phyloP scores from a whole-genome alignment of 2,329 filamentous ascomycete genomes.

The Fusarium subglutinans region DNA sequence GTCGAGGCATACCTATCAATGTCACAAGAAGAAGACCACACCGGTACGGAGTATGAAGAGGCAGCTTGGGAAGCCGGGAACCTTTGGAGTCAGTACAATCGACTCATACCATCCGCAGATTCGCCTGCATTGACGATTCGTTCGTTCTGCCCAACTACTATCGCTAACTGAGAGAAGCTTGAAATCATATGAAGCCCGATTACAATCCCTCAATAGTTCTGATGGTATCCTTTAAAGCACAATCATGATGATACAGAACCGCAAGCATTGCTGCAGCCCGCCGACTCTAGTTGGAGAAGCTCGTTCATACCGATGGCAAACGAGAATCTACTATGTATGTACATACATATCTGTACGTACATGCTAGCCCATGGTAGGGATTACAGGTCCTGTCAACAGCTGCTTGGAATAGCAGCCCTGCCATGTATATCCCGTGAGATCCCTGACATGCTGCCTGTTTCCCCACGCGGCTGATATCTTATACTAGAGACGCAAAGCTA shows the following conservation, averaged over 20 bases:
- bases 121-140: background rate
- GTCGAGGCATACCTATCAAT: background rate
- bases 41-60: slow-evolving; percentile 5
- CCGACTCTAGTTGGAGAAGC: background rate
- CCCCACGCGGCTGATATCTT: slow-evolving; percentile 8
- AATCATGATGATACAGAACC: background rate
- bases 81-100: background rate
- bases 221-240: background rate
- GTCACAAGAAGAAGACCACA: slow-evolving; percentile 7
- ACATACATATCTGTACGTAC: background rate
- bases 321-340: background rate
- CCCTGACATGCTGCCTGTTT: slow-evolving; percentile 5
- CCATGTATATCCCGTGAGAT: slow-evolving; percentile 9
- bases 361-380: background rate
- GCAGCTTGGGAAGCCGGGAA: background rate
- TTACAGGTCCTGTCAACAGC: background rate
- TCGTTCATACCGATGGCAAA: background rate
- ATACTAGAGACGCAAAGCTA: slow-evolving; percentile 26
- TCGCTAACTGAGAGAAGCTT: background rate
- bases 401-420: background rate
- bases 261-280: background rate
- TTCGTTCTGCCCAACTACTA: background rate
- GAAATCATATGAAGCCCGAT: background rate
- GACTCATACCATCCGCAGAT: background rate
- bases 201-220: background rate